Evolutionary conservation across 2,329 filamentous ascomycete species (phyloP), one percentile per base, ranked within the genome.

Genomic region (Cercospora nicotianae): DNA sequence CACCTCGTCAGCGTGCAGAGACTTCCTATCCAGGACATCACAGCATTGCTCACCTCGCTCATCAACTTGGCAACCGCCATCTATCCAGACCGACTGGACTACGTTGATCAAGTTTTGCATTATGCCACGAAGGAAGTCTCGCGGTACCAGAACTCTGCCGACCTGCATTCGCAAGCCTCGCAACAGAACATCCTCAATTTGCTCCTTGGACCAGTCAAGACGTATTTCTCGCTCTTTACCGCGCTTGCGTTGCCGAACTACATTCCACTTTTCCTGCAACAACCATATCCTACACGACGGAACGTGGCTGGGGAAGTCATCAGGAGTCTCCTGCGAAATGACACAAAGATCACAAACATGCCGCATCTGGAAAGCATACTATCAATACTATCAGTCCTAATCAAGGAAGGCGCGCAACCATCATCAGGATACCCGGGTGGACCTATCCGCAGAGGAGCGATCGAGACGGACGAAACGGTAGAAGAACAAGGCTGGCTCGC

Each of bases 401-500:
- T 99, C 78, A 95, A 93, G 74, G 95, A 99, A 81, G 94, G 94
- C 12, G 90, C 91, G 13, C 94, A 96, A 60, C 79, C 82, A 64
- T 89, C 92, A n/a, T 87, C 89, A 58, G 92, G 92, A 31, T 97
- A 97, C 75, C 90, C 94, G 0, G 92, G 92, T 3, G 88, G 91
- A 45, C 88, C 91, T 5, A 81, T 84, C 13, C 91, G 94, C 76
- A 86, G 92, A 70, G 89, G 93, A 69, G 87, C 88, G 20, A 83
- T 87, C 58, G 96, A 99, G 83, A 98, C 95, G 0, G 95, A 99
- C 70, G 96, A 99, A 82, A 98, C 94, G 0, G 89, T 98, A 76
- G 94, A 99, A 80, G 95, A 99, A 81, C 95, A 99, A 83, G 95
- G 95, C 62, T 97, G 93, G 93, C 85, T 99, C 64, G 95, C 95